Conservation (phyloP, 306 rosid genomes). For the Erythrophleum fordii region DNA sequence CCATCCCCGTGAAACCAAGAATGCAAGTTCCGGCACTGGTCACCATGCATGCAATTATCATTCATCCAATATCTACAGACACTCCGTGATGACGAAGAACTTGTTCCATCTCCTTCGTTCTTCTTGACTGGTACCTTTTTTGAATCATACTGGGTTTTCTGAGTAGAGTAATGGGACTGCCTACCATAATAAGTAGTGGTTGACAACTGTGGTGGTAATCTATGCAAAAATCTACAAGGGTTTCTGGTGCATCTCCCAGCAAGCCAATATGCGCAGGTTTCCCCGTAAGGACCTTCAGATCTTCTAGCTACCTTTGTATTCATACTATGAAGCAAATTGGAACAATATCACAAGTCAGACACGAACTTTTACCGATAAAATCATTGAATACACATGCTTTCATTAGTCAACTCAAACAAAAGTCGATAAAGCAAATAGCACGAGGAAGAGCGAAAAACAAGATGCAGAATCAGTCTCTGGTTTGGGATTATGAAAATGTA, state of each 20-base stretch:
- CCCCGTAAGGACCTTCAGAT: not conserved
- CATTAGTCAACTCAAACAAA: too few relatives aligned
- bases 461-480: too few relatives aligned
- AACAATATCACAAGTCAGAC: not conserved
- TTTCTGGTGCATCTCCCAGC: not conserved
- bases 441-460: too few relatives aligned
- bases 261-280: not conserved
- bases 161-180: not conserved
- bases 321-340: not conserved
- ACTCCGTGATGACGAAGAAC: not conserved
- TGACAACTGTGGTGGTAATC: not conserved
- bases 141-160: not conserved
- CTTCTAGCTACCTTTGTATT: not conserved
- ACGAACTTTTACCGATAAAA: too few relatives aligned
- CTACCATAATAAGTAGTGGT: not conserved
- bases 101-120: not conserved
- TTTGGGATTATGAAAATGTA: too few relatives aligned
- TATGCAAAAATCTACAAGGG: not conserved
- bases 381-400: too few relatives aligned
- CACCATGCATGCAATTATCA: constrained; percentile 46
- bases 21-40: constrained; percentile 43
- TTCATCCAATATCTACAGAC: constrained; percentile 47
- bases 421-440: too few relatives aligned
- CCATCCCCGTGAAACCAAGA: constrained; percentile 51
- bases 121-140: not conserved